Evolutionary conservation across 495 filamentous ascomycete species (phyloP), one percentile per base, ranked within the genome.

Genomic region (Ramalina intermedia): DNA sequence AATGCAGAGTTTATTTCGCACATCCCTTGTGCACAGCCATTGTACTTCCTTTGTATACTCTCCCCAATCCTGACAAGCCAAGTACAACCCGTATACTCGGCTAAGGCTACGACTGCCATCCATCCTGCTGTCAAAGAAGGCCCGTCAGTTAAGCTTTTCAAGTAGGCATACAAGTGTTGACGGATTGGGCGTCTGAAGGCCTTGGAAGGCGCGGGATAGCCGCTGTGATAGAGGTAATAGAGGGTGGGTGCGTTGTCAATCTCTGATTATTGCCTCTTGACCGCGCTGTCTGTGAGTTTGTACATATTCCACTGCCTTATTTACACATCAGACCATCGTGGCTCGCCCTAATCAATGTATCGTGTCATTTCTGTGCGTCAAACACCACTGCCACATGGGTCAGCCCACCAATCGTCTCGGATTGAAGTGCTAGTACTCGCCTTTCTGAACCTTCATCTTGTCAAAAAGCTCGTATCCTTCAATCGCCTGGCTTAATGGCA

Each of bases 381-480:
- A 82, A 82, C 5, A 82, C 66, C 26, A 75, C 71, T 58, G 14
- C 14, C 39, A 41, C 14, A 17, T 41, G 39, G 21, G 39, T 23
- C 2, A 41, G 16, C 39, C 6, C 17, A 17, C 39, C 11, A 41
- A 2, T 6, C 14, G 39, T 23, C 39, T 18, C 1, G 8, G 39
- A 18, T 7, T 9, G 39, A 41, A 23, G 3, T 44, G 42, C 39
- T 41, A 41, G 18, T 21, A 14, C 37, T 35, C 43, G 86, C 82
- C 56, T 73, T 98, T 98, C 58, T 95, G 88, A 47, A 79, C 86
- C 67, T 91, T 81, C 86, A 90, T 88, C 52, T 80, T 78, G 58
- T 96, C 85, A 67, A 95, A 96, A 18, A 96, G 63, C 37, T 93
- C 83, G 66, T 94, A 96, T 8, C 82, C 91, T 61, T 89, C 84